Base-by-base conservation (phyloP, 2,329 filamentous ascomycete genomes). In the Sphaerulina musiva region DNA sequence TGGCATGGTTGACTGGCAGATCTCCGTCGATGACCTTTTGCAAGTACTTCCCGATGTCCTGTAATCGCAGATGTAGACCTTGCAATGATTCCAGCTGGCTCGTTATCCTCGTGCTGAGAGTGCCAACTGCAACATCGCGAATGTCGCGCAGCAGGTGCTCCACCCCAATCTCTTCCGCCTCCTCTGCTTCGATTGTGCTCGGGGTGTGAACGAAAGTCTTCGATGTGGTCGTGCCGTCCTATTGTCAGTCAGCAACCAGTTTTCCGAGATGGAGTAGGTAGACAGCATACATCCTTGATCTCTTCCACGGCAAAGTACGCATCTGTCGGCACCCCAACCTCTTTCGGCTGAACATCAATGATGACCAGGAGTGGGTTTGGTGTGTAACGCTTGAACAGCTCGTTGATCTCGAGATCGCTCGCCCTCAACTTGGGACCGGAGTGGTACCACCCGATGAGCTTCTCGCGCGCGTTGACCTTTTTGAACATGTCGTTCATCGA, bases 401-500 rank as follows among this genome's bases (percentile, higher is more conserved):
- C 93, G 76, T 98, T 98, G 85, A 98, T 95, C 77, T 97, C 89
- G 63, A 98, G 78, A 78, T 98, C 93, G 44, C 93, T 96, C 53
- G 91, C 92, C 70, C 93, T 85, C 68, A 98, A 80, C 80, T 97
- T 98, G 39, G 93, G 93, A 41, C 93, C 93, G 17, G 93, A 95
- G 76, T 98, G 93, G 74, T 98, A 98, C 93, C 93, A 98, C 69
- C 93, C 93, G 80, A 98, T 95, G 72, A 98, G 81, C 83, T 97
- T 97, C 78, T 98, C 93, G 61, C 89, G 81, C 58, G 93, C 93
- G 77, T 98, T 98, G 80, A 98, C 91, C 78, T 97, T 97, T 80
- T 98, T 98, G 82, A 98, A 98, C 93, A 98, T 98, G 74, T 97
- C 93, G 76, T 93, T 95, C 93, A 98, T 98, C 65, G 86, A 89